These are phyloP conservation scores for Rhizophora apiculata DNA, from an alignment of 345 rosid species.

Conservation along the genomic window DNA sequence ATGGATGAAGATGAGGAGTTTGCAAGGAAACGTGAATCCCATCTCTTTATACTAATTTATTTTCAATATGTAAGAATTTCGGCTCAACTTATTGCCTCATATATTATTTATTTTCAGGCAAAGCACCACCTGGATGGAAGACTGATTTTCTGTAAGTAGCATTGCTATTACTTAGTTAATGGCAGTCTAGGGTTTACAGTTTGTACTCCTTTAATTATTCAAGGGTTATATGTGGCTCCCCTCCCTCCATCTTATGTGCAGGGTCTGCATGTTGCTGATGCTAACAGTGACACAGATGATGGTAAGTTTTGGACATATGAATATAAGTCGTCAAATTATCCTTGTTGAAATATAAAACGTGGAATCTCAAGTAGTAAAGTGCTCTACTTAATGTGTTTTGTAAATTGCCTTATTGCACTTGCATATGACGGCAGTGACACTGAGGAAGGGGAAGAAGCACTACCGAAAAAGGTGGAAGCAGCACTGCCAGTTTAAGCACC, in stretches of 20 bases:
- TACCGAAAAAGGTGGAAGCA: background rate
- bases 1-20: conserved; percentile 56
- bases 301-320: conserved; percentile 19
- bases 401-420: background rate
- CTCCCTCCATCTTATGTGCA: conserved; percentile 12
- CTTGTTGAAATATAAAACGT: too few relatives aligned
- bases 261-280: conserved; percentile 21
- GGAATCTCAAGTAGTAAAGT: too few relatives aligned
- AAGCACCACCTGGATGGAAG: conserved; percentile 24
- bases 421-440: conserved; percentile 36
- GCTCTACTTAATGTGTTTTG: too few relatives aligned
- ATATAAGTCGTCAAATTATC: background rate
- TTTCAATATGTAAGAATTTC: background rate
- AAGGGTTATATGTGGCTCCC: background rate
- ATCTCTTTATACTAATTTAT: background rate
- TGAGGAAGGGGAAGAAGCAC: conserved; percentile 22
- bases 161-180: background rate
- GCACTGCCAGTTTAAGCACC: background rate
- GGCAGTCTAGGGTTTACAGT: background rate
- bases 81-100: conserved; percentile 7
- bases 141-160: conserved; percentile 41
- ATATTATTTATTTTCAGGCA: background rate
- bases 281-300: conserved; percentile 16
- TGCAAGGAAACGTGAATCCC: conserved; percentile 20
- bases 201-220: background rate